Evolutionary conservation across 2,329 filamentous ascomycete genomes (phyloP).

Genomic region (Nemania sp.): DNA sequence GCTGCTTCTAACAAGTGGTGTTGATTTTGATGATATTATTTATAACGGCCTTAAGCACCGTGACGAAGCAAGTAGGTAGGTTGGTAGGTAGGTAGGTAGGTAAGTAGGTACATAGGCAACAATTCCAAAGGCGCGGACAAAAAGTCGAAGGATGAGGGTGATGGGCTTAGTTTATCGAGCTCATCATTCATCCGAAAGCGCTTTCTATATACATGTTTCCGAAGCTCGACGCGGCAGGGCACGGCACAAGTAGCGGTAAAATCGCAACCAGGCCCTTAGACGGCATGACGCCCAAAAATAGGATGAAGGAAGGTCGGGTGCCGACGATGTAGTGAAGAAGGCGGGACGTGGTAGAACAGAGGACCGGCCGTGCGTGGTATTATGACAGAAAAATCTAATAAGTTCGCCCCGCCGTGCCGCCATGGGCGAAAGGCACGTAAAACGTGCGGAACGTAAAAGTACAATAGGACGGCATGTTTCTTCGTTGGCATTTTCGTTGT

Average conservation of each 20-base stretch:
- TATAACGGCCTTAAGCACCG: too few species aligned
- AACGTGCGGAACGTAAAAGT: slow-evolving; percentile 29
- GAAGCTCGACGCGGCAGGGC: not conserved
- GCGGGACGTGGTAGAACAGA: slow-evolving; percentile 16
- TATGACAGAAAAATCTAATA: slow-evolving; percentile 27
- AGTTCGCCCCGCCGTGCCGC: slow-evolving; percentile 23
- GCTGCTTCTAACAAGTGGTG: too few species aligned
- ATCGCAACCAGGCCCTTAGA: not conserved
- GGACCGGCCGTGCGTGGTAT: slow-evolving; percentile 27
- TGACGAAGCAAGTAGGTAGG: too few species aligned
- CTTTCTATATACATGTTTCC: not conserved
- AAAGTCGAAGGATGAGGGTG: not conserved
- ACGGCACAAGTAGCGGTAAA: too few species aligned
- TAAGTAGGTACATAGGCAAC: too few species aligned
- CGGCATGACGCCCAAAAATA: not conserved
- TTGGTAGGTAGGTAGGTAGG: too few species aligned
- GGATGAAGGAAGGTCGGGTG: not conserved
- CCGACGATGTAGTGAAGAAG: not conserved
- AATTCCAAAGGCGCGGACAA: not conserved
- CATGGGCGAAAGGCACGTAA: slow-evolving; percentile 24
- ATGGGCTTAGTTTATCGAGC: not conserved
- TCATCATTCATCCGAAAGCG: not conserved
- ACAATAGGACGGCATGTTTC: slow-evolving; percentile 21
- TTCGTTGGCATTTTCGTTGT: slow-evolving; percentile 2
- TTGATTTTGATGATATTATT: too few species aligned